Evolutionary conservation across 257 asterid species (phyloP), one percentile per base, ranked within the genome.

Genomic region (Verbascum thapsus): DNA sequence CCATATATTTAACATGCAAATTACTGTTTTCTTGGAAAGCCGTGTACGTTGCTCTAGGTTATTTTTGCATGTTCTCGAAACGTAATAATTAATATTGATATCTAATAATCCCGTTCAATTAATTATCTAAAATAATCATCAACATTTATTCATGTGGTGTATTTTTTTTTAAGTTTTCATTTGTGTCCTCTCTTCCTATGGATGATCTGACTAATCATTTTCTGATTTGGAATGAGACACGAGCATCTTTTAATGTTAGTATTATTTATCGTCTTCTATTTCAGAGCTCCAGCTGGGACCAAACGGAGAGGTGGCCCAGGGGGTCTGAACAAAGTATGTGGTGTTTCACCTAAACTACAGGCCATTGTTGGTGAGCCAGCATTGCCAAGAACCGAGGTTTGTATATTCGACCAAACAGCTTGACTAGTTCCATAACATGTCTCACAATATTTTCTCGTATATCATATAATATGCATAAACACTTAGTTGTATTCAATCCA

Each of bases 251-350:
- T 17, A 17, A 35, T 37, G 51, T 32, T 26, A 53, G 45, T 44
- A 6, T 38, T 6, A 15, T 10, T 53, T 38, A 10, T 49, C 60
- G 0, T 34, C 2, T 23, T 51, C 40, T 35, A 66, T 58, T 76
- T 53, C 80, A 86, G 92, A 71, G 73, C 84, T 70, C 77, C 88
- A 56, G 64, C 78, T 32, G 90, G 83, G 52, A 76, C 79, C 70
- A 89, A 86, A 80, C 82, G 96, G 74, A 82, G 89, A 76, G 96
- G 95, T 55, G 94, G 96, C 38, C 85, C 96, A 5, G 95, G 96
- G 53, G 95, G 96, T 49, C 78, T 89, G 44, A 84, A 84, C 83
- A 89, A 89, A 78, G 78, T 89, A 57, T 89, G 96, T 23, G 91
- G 94, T 48, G 95, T 89, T 72, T 79, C 96, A 23, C 96, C 96